phyloP scores from a whole-genome alignment of 1,284 basidiomycete species.

The Tetrapyrgos nigripes region DNA sequence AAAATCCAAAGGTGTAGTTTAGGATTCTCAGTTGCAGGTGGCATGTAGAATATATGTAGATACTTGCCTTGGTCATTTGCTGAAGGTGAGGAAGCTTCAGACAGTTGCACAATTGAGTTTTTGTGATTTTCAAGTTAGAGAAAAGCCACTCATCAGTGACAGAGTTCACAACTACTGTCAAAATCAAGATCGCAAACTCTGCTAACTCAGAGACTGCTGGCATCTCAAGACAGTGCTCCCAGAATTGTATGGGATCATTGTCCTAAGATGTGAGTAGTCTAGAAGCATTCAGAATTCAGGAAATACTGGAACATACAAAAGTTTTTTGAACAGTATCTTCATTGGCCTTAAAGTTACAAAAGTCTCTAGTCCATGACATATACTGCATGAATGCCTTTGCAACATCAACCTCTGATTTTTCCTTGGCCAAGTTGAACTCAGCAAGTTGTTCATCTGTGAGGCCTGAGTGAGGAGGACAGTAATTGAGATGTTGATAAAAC shows the following conservation, averaged over 20 bases:
- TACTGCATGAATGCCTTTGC: too few species aligned
- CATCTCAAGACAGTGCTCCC: conserved; percentile 21
- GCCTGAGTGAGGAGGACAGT: too few species aligned
- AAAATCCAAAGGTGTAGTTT: not conserved
- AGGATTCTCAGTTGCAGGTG: not conserved
- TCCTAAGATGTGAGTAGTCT: conserved; percentile 14
- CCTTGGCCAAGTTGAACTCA: too few species aligned
- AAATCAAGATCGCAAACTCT: conserved; percentile 26
- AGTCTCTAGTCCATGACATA: not conserved
- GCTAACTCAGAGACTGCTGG: conserved; percentile 22
- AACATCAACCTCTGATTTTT: too few species aligned
- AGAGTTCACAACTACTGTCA: conserved; percentile 27
- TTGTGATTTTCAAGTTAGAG: conserved; percentile 27
- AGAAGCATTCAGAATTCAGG: too few species aligned
- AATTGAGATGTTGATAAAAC: too few species aligned
- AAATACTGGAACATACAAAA: too few species aligned
- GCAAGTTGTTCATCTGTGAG: too few species aligned
- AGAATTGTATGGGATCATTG: conserved; percentile 26
- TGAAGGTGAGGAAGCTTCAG: conserved; percentile 21
- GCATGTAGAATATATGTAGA: not conserved
- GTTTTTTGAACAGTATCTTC: too few species aligned
- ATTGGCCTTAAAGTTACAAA: too few species aligned
- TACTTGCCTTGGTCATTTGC: conserved; percentile 19
- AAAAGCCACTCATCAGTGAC: conserved; percentile 24
- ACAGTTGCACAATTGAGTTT: conserved; percentile 21